Base-by-base conservation (phyloP, 2,329 filamentous ascomycete species). In the Alternaria sp. region DNA sequence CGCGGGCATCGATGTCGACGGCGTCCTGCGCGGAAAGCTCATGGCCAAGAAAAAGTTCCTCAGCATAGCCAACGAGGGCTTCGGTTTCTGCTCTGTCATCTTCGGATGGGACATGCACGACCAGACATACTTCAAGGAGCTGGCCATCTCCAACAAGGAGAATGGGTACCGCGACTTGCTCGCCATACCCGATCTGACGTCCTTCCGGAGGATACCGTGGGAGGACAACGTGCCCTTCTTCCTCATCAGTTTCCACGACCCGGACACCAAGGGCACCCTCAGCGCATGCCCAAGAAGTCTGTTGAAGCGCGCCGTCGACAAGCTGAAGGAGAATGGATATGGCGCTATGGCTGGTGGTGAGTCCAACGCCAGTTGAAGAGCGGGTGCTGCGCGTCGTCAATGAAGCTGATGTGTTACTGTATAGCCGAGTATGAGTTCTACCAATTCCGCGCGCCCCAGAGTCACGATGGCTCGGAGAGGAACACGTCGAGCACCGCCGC, bases 31-130 rank as follows among this genome's bases (percentile, higher is more conserved):
- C 59, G 93, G 93, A 71, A 97, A 97, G 83, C 86, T 97, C 65
- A 89, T 97, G 81, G 93, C 93, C 72, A 97, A 97, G 86, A 91
- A 90, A 78, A 97, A 97, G 83, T 97, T 97, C 80, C 84, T 97
- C 40, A 93, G 91, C 28, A 87, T 97, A 57, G 90, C 90, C n/a
- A 81, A 87, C 45, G 86, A 89, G 47, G 94, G 93, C 55, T 97
- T 97, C 73, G 94, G 93, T 57, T 97, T 97, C 85, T 97, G 94
- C 84, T 96, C 92, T 19, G 93, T 97, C 70, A 89, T 97, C 69
- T 97, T 97, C 74, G 93, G 94, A 78, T 97, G 94, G 94, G 93
- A 97, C 81, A 97, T 97, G 93, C 93, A 97, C 81, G 94, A 97
- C 76, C 86, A 89, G 83, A 96, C 93, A 11, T 97, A 97, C 80